Evolutionary conservation across 2,329 filamentous ascomycete species (phyloP).

Genomic region (Monosporascus ibericus): DNA sequence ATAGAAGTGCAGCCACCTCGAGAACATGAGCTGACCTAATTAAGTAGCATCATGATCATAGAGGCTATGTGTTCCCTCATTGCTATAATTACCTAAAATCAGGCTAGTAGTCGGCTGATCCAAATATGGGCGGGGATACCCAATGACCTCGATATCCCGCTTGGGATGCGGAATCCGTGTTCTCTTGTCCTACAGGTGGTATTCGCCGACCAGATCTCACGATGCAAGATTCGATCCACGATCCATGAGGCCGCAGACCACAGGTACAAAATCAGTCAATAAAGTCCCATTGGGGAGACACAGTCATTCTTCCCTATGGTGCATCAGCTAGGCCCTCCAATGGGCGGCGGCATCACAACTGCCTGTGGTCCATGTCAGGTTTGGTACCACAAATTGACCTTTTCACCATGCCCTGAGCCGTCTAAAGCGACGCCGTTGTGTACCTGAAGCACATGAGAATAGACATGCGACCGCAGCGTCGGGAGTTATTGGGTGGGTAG

Average conservation of each 20-base stretch:
- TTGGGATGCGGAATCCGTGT: background rate
- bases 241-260: background rate
- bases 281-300: background rate
- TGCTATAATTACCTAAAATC: background rate
- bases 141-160: background rate
- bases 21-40: background rate
- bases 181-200: background rate
- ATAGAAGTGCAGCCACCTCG: no score
- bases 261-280: background rate
- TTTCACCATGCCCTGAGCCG: background rate
- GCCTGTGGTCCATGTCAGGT: background rate
- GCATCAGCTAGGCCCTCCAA: no score
- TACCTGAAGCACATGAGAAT: background rate
- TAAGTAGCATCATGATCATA: background rate
- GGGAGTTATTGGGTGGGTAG: background rate
- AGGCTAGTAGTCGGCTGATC: background rate
- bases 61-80: background rate
- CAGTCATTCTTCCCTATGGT: no score
- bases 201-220: background rate
- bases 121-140: background rate
- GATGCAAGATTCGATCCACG: background rate
- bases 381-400: background rate
- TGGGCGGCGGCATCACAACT: no score
- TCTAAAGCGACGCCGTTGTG: background rate
- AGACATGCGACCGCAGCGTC: background rate